Conservation (phyloP, 257 asterid species). For the Primulina eburnea region DNA sequence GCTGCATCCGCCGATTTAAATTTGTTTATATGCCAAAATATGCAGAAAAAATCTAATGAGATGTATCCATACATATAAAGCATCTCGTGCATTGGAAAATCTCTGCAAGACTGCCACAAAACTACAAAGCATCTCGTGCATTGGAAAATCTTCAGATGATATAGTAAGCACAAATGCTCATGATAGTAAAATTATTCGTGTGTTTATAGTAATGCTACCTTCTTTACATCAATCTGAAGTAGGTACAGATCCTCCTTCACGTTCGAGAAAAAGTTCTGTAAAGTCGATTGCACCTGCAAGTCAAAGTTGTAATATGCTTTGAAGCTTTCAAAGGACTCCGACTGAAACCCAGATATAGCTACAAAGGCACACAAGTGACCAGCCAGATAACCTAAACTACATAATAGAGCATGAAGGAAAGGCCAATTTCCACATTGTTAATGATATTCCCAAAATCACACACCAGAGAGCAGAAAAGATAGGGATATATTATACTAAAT, state of each 20-base stretch:
- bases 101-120: background rate
- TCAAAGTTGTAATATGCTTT: constrained; percentile 5
- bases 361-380: background rate
- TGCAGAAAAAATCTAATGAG: background rate
- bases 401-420: background rate
- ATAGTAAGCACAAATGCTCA: too few relatives aligned
- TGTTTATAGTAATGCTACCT: constrained; percentile 34
- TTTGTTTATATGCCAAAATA: constrained; percentile 18
- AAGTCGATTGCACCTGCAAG: constrained; percentile 68
- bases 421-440: background rate
- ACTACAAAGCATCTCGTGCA: background rate
- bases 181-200: background rate
- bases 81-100: constrained; percentile 9
- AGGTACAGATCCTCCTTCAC: constrained; percentile 58
- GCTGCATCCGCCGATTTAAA: constrained; percentile 41
- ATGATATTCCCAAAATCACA: too few relatives aligned
- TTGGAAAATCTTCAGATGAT: constrained; percentile 11
- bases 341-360: background rate
- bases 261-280: constrained; percentile 56
- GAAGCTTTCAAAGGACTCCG: background rate
- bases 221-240: constrained; percentile 65
- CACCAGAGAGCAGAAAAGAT: background rate
- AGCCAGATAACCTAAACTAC: background rate
- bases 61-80: background rate
- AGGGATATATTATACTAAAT: background rate